These are phyloP conservation scores for Hibiscus trionum DNA, from an alignment of 345 rosid genomes.

Conservation along the genomic window DNA sequence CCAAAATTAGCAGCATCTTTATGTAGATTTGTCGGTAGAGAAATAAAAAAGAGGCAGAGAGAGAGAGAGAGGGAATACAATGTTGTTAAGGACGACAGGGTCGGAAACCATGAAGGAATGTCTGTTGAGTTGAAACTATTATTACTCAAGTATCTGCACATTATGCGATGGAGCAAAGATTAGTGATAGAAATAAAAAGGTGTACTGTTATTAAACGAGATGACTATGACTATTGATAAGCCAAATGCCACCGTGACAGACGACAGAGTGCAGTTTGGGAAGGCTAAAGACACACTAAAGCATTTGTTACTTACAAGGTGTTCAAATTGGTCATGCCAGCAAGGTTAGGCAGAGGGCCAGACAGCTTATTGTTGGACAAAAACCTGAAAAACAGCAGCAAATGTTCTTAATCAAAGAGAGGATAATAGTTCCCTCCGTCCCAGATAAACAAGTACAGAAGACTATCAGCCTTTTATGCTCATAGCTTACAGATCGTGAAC, in stretches of 20 bases:
- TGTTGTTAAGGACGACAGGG: conserved; percentile 45
- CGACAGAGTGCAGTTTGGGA: not conserved
- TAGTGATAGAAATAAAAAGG: not conserved
- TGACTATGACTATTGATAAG: not conserved
- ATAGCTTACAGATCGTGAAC: conserved; percentile 61
- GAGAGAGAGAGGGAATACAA: conserved; percentile 39
- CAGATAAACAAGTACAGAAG: not conserved
- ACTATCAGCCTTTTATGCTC: not conserved
- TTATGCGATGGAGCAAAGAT: conserved; percentile 1
- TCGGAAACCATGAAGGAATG: conserved; percentile 56
- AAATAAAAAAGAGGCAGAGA: not conserved
- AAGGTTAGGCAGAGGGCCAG: conserved; percentile 60
- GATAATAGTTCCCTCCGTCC: not conserved
- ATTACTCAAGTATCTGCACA: conserved; percentile 74
- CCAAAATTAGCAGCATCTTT: not conserved
- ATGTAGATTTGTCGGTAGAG: not conserved
- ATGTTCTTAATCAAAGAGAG: not conserved
- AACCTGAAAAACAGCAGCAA: conserved; percentile 30
- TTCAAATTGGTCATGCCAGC: conserved; percentile 41
- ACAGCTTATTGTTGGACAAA: conserved; percentile 60
- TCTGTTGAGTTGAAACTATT: conserved; percentile 44
- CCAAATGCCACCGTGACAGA: not conserved
- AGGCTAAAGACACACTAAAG: not conserved
- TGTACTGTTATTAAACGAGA: not conserved
- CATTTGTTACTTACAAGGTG: conserved; percentile 50